Base-by-base conservation (phyloP, 208 protist genomes). In the Wallacemonas collosoma region DNA sequence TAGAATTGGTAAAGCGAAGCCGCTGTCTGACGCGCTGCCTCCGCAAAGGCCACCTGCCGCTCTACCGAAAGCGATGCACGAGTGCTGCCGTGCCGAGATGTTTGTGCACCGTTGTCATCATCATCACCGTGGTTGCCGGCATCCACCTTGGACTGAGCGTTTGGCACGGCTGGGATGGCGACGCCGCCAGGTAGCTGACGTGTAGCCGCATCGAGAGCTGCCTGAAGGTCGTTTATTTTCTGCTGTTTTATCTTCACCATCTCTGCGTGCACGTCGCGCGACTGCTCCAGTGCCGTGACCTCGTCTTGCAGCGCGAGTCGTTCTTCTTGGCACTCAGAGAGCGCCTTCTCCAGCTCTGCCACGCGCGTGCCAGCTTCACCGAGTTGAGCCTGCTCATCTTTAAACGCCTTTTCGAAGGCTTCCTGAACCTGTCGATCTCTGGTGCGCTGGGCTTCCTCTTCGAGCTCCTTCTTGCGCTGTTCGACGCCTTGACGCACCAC, bases 401-500 rank as follows among this genome's bases (percentile, higher is more conserved):
- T n/a, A 40, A 62, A 62, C 3, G 56, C 56, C 6, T 17, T 6
- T 0, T 62, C 56, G 43, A 62, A 56, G n/a, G 51, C 51, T n/a
- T 67, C 47, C 62, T 55, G 5, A 7, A 40, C 47, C 51, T 14
- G 39, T 7, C 40, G 38, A 9, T 55, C 64, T 14, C 48, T 57
- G 7, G 43, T 8, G 17, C 51, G 51, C 48, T 41, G 45, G 48
- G 44, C 26, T 41, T 69, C 64, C 39, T 69, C 51, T 5, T 65
- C 60, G 11, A 65, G 43, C 60, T 44, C 60, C 40, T 38, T 45
- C 60, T 51, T 44, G 40, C 40, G 38, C 60, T 65, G 60, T 41
- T 65, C 60, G 38, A 51, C 40, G 43, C 60, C 60, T 48, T 65
- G 60, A 17, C 60, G 60, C 17, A 65, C 60, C 6, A 65, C 3